A percentile compares a stretch with the other conserved stretches of the same genome.
phyloP scores from a whole-genome alignment of 1,284 basidiomycete genomes.

The Mrakiaceae sp. region DNA sequence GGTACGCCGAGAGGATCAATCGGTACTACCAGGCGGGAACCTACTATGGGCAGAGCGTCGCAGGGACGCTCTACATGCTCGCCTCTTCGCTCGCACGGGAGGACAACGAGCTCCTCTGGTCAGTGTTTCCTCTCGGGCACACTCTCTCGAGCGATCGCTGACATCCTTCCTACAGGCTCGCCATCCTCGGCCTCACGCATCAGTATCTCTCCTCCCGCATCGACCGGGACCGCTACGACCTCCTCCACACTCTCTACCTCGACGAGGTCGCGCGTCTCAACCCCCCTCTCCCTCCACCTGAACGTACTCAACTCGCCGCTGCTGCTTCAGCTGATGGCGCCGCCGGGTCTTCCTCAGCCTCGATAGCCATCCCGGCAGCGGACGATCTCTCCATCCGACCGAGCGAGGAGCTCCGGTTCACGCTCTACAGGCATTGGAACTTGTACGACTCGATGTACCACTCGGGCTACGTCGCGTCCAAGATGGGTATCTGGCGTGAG shows the following conservation, averaged over 20 bases:
- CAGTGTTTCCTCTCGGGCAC: conserved; percentile 19
- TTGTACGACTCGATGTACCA: conserved; percentile 97
- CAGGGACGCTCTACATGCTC: conserved; percentile 79
- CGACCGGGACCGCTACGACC: conserved; percentile 75
- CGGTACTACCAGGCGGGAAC: conserved; percentile 80
- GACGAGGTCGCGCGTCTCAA: conserved; percentile 87
- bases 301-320: too few species aligned
- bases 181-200: conserved; percentile 84
- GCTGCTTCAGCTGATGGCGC: conserved; percentile 34
- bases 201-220: conserved; percentile 84
- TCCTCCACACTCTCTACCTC: conserved; percentile 60
- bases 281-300: conserved; percentile 39
- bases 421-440: conserved; percentile 93
- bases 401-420: conserved; percentile 82
- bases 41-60: conserved; percentile 78
- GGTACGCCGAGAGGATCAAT: conserved; percentile 51
- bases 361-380: conserved; percentile 20
- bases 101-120: conserved; percentile 92
- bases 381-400: conserved; percentile 71
- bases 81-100: conserved; percentile 78
- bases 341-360: conserved; percentile 22
- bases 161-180: conserved; percentile 50
- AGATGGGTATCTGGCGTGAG: conserved; percentile 94
- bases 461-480: conserved; percentile 88
- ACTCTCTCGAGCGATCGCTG: neutral